Conservation (phyloP, 345 rosid genomes). For the Brassica rapa region DNA sequence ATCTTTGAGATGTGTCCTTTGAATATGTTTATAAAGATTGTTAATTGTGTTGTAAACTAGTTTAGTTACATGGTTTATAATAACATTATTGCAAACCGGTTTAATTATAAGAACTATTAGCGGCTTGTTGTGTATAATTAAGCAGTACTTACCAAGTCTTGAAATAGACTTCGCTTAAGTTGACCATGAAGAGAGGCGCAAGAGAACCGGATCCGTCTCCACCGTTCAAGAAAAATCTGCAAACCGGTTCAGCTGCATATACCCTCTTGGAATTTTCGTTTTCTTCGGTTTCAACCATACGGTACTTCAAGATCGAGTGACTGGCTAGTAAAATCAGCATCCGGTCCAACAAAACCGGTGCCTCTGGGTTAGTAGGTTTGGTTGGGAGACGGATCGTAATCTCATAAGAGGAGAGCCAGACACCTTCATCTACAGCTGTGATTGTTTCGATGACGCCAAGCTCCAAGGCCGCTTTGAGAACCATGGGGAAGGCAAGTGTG, state of each 20-base stretch:
- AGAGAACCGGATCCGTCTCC: conserved; percentile 29
- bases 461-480: conserved; percentile 48
- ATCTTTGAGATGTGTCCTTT: neutral
- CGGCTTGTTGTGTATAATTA: neutral
- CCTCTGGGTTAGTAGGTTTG: conserved; percentile 35
- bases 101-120: neutral
- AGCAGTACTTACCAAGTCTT: conserved; percentile 27
- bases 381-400: conserved; percentile 38
- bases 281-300: conserved; percentile 16
- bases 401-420: conserved; percentile 47
- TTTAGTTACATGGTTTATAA: neutral
- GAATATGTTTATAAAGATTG: neutral
- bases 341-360: conserved; percentile 49
- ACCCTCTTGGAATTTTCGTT: conserved; percentile 14
- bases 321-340: conserved; percentile 51
- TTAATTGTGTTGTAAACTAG: neutral
- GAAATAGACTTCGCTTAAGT: conserved; percentile 14
- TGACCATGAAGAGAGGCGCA: conserved; percentile 9
- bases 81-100: neutral
- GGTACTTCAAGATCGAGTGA: conserved; percentile 46
- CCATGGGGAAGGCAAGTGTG: conserved; percentile 45
- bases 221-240: conserved; percentile 18
- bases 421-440: conserved; percentile 32
- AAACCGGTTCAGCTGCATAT: conserved; percentile 32
- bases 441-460: conserved; percentile 53